Base-by-base conservation (phyloP, 164 flowering plant species). In the Paratinospora sagittata region DNA sequence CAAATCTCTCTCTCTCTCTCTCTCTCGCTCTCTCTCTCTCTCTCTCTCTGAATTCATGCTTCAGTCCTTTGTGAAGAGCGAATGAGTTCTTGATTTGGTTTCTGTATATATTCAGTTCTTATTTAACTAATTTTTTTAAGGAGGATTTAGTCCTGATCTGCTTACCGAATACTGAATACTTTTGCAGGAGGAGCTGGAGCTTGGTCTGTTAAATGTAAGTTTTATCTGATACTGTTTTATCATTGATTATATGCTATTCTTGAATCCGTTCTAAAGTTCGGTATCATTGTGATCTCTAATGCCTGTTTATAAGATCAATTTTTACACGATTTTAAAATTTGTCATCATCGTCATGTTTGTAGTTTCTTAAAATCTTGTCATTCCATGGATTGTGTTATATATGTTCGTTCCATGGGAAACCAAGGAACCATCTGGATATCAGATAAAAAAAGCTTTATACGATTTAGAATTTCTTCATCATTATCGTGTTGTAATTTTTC, bases 111-210 rank as follows among this genome's bases (percentile, higher is more conserved):
- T 27, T 30, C 5, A 57, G 1, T 55, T 24, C 2, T 57, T 24
- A 17, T 61, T 61, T 11, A 10, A 39, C 27, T 39, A 4, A 3
- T 19, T 24, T 17, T 60, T 55, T 33, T 52, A 7, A 19, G 24
- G 68, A 65, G 41, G 55, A 41, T 21, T 74, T 61, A 73, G 65
- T 39, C 63, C 72, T 81, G 63, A 75, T 36, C 36, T 27, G 45
- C 12, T 6, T 72, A 26, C 70, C 67, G 17, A 60, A 37, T 30
- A 1, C 34, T 64, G 34, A 47, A 52, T 16, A 52, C 19, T 49
- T 74, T 82, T 79, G 84, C 95, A 91, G 97, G 89, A 72, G 57
- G 98, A 94, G 84, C 81, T 94, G 23, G 97, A 91, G 80, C 57
- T 71, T 60, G 93, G 89, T 30, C 86, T 94, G 60, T 84, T 87